Percentiles rank a stretch among this genome's conserved stretches.
Evolutionary conservation across 176 grass and related monocot genomes (phyloP).

Genomic region (Calamus simplicifolius): DNA sequence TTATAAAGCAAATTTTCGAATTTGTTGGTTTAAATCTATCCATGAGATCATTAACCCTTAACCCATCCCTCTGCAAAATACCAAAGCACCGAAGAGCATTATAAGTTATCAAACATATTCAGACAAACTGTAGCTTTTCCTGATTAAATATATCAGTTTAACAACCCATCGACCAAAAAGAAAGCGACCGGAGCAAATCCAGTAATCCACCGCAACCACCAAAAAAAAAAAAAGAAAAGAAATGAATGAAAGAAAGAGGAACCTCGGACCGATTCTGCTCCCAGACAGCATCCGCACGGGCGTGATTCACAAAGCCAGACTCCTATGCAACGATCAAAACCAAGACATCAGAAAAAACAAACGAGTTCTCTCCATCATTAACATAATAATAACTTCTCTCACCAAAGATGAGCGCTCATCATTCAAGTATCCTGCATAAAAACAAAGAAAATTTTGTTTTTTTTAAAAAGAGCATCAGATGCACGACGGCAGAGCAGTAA

Average conservation of each 20-base stretch:
- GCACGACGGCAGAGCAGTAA: too few species aligned
- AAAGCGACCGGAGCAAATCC: too few species aligned
- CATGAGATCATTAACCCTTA: slow-evolving; percentile 2
- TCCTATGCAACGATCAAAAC: slow-evolving; percentile 10
- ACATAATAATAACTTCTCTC: slow-evolving; percentile 6
- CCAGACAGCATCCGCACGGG: slow-evolving; percentile 11
- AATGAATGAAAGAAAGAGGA: slow-evolving; percentile 8
- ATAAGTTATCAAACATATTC: too few species aligned
- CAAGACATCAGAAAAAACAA: slow-evolving; percentile 5
- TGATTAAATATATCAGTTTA: too few species aligned
- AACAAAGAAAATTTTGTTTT: too few species aligned
- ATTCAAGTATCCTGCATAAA: slow-evolving; percentile 29
- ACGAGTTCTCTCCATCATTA: neutral
- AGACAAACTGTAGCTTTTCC: too few species aligned
- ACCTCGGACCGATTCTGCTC: slow-evolving; percentile 28
- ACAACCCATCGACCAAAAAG: too few species aligned
- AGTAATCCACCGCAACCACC: too few species aligned
- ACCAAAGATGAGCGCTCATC: slow-evolving; percentile 38
- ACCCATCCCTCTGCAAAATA: slow-evolving; percentile 25
- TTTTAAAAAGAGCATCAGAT: neutral
- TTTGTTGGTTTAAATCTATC: slow-evolving; percentile 18
- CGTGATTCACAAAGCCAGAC: slow-evolving; percentile 16
- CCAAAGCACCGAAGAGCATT: slow-evolving; percentile 1
- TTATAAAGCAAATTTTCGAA: slow-evolving; percentile 16
- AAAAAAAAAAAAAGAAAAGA: slow-evolving; percentile 9